Evolutionary conservation across 116 monocot genomes (phyloP), one percentile per base, ranked within the genome.

Genomic region (Zostera marina): DNA sequence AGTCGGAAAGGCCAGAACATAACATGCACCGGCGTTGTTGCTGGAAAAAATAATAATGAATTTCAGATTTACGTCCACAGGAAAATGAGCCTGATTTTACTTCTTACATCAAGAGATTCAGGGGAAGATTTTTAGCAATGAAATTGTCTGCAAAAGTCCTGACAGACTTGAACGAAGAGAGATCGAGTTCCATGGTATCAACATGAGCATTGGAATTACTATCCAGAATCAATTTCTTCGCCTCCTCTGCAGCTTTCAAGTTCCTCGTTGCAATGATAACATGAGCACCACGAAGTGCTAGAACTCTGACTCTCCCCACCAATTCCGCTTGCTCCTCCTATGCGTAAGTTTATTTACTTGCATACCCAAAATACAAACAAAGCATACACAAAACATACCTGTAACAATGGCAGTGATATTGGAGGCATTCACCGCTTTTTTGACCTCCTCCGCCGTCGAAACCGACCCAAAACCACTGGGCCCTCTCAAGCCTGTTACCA

Each of bases 1-100:
- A 96, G 89, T 57, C 80, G 78, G 60, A 63, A 81, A 20, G 96
- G 96, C 32, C 89, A 89, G 70, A 85, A 82, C 96, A 96, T 96
- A 39, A 96, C 78, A n/a, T n/a, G n/a, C n/a, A 12, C 96, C 96
- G 1, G 96, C 96, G 67, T 96, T 96, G 66, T 96, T 96, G 75
- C 96, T 96, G 71, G 11, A 41, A 15, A 17, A 47, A n/a, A n/a
- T n/a, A n/a, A n/a, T n/a, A n/a, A n/a, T n/a, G n/a, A n/a, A n/a
- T n/a, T 7, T 24, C 11, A 32, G 53, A 41, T 10, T 11, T 17
- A n/a, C n/a, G n/a, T n/a, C n/a, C n/a, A n/a, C n/a, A n/a, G n/a
- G n/a, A n/a, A n/a, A n/a, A n/a, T n/a, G n/a, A n/a, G n/a, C n/a
- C n/a, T n/a, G n/a, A n/a, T n/a, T n/a, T n/a, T n/a, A n/a, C n/a